Evolutionary conservation across 805 yeast genomes (phyloP).

Genomic region (Candida piceae): DNA sequence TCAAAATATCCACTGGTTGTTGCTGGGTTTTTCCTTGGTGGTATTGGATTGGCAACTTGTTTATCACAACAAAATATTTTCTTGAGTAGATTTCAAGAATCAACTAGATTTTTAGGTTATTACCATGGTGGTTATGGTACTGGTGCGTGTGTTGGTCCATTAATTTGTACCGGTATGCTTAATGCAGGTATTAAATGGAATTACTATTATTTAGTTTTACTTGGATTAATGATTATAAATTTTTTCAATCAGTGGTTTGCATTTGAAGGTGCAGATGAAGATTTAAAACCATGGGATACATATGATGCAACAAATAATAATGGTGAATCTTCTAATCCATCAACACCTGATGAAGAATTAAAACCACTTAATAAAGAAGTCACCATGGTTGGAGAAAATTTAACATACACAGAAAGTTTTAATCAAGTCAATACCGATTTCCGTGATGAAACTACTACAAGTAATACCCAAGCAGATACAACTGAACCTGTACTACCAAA

Average conservation of each 20-base stretch:
- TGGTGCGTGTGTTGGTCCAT: conserved; percentile 68
- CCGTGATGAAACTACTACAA: conserved; percentile 1
- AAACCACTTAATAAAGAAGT: conserved; percentile 11
- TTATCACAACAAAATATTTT: conserved; percentile 50
- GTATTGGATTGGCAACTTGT: conserved; percentile 47
- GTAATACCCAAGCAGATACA: conserved; percentile 3
- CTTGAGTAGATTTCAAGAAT: conserved; percentile 43
- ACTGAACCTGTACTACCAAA: conserved; percentile 21
- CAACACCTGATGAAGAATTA: conserved; percentile 2
- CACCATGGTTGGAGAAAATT: conserved; percentile 18
- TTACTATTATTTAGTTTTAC: conserved; percentile 45
- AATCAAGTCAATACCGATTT: conserved; percentile 6
- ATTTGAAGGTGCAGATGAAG: conserved; percentile 46
- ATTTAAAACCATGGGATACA: conserved; percentile 33
- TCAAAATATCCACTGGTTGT: conserved; percentile 44
- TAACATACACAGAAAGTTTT: conserved; percentile 13
- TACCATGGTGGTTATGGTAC: conserved; percentile 68
- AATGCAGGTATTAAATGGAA: conserved; percentile 49
- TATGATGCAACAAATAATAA: conserved; percentile 16
- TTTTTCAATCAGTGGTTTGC: conserved; percentile 34
- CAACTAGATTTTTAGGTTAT: conserved; percentile 54
- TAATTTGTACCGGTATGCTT: conserved; percentile 53
- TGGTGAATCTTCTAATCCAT: background rate
- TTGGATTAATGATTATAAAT: conserved; percentile 34
- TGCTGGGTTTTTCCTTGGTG: conserved; percentile 51